These are phyloP conservation scores for Microdochium nivale DNA, from an alignment of 2,329 filamentous ascomycete genomes.

Conservation along the genomic window DNA sequence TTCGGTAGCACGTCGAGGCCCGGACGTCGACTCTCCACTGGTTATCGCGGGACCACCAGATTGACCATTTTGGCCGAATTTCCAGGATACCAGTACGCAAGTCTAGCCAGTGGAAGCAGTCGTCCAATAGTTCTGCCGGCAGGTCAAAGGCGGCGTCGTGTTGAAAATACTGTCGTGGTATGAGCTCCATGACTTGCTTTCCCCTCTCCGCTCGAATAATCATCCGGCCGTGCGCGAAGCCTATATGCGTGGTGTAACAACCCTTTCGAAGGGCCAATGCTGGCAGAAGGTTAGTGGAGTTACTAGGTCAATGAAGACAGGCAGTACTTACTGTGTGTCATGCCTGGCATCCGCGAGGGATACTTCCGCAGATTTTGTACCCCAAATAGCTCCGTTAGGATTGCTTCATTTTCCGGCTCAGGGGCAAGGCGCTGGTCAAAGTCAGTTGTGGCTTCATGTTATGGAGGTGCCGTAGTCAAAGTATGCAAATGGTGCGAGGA, in stretches of 20 bases:
- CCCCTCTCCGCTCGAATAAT: slow-evolving; percentile 31
- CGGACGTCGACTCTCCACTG: slow-evolving; percentile 26
- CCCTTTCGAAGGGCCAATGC: slow-evolving; percentile 17
- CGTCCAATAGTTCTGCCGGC: slow-evolving; percentile 37
- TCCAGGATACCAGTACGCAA: slow-evolving; percentile 32
- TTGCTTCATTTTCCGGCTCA: slow-evolving; percentile 11
- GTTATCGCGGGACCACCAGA: slow-evolving; percentile 13
- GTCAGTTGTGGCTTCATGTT: no score
- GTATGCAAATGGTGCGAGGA: no score
- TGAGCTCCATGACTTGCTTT: slow-evolving; percentile 19
- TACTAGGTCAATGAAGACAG: not conserved
- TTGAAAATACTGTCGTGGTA: slow-evolving; percentile 23
- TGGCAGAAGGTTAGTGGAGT: slow-evolving; percentile 8
- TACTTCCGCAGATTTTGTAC: slow-evolving; percentile 39
- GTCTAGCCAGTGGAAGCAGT: slow-evolving; percentile 51
- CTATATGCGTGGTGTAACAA: slow-evolving; percentile 44
- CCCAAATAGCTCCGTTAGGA: slow-evolving; percentile 44
- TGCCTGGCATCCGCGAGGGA: slow-evolving; percentile 41
- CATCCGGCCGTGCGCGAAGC: slow-evolving; percentile 28
- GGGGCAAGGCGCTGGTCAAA: slow-evolving; percentile 27
- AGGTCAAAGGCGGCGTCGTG: slow-evolving; percentile 30
- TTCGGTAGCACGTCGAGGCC: slow-evolving; percentile 8
- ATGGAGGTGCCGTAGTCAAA: no score
- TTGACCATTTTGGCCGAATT: slow-evolving; percentile 30
- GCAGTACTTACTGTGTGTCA: slow-evolving; percentile 36